These are phyloP conservation scores for Boletus tomentosulus DNA, from an alignment of 768 basidiomycete species.

Conservation along the genomic window DNA sequence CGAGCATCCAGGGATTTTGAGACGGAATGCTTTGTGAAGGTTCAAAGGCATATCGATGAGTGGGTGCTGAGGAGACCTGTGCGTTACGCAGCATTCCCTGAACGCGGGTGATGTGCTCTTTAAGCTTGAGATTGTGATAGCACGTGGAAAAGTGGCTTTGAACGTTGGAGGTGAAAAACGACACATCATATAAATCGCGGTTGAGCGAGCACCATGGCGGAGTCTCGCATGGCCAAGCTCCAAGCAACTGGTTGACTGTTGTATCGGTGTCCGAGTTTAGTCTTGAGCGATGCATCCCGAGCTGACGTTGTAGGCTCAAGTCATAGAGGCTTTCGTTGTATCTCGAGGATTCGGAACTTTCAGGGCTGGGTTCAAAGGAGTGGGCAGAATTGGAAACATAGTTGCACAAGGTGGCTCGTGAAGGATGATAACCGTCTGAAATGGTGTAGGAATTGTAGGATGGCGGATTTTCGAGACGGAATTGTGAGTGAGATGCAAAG, in stretches of 20 bases:
- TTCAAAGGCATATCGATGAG: not conserved
- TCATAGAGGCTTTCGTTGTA: not conserved
- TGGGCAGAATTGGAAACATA: not conserved
- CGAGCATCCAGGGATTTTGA: not conserved
- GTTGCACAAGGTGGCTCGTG: not conserved
- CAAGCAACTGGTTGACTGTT: constrained; percentile 1
- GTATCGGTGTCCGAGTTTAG: not conserved
- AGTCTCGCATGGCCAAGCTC: constrained; percentile 17
- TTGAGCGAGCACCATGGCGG: constrained; percentile 3
- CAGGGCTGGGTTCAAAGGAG: constrained; percentile 7
- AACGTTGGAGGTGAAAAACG: not conserved
- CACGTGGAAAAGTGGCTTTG: constrained; percentile 7
- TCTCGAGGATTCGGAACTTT: not conserved
- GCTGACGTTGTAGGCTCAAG: constrained; percentile 1
- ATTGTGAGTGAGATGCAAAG: constrained; percentile 19
- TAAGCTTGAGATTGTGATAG: constrained; percentile 11
- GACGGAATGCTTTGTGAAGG: not conserved
- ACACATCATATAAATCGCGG: constrained; percentile 1
- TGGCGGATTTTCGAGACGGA: constrained; percentile 12
- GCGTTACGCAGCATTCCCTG: not conserved
- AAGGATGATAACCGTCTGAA: constrained; percentile 8
- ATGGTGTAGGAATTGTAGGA: constrained; percentile 6
- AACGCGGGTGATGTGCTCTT: not conserved
- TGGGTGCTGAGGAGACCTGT: not conserved
- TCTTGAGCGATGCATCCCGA: not conserved